Conservation (phyloP, 2,329 filamentous ascomycete genomes). For the Bipolaris bicolor region DNA sequence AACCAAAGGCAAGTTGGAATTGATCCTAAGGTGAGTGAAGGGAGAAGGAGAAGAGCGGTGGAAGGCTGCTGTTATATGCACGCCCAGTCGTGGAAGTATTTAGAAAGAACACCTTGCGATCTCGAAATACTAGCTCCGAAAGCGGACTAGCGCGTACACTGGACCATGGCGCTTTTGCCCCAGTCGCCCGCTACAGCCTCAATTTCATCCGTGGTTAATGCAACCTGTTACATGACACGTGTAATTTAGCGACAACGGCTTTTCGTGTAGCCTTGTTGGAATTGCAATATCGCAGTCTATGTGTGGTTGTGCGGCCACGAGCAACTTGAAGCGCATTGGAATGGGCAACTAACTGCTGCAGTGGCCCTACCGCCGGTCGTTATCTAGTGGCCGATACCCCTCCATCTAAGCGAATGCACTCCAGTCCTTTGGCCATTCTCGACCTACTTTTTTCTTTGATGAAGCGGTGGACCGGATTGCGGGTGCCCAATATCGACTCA, state of each 20-base stretch:
- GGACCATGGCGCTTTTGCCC: constrained; percentile 28
- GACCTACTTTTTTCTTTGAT: not conserved
- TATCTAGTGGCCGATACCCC: constrained; percentile 10
- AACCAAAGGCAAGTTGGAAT: constrained; percentile 25
- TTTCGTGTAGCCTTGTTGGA: not conserved
- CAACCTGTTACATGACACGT: constrained; percentile 42
- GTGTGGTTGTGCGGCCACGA: constrained; percentile 11
- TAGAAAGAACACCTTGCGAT: constrained; percentile 43
- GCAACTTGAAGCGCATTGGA: not conserved
- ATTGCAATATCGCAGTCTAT: constrained; percentile 9
- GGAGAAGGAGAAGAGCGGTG: constrained; percentile 29
- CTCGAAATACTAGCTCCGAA: constrained; percentile 27
- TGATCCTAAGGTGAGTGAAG: constrained; percentile 27
- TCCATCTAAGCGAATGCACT: constrained; percentile 15
- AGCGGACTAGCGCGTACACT: constrained; percentile 27
- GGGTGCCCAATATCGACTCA: not conserved
- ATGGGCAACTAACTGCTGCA: not conserved
- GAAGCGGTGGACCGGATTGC: not conserved
- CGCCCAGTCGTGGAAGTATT: constrained; percentile 28
- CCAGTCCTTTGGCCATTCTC: not conserved
- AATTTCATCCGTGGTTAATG: constrained; percentile 36
- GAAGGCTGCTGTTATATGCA: constrained; percentile 40
- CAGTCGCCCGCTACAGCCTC: constrained; percentile 38
- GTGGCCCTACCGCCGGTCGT: constrained; percentile 4
- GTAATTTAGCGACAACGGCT: constrained; percentile 28